Percentiles rank a stretch among this genome's conserved stretches.
Evolutionary conservation across 2,329 filamentous ascomycete species (phyloP).

Genomic region (Elsinoe perseae): DNA sequence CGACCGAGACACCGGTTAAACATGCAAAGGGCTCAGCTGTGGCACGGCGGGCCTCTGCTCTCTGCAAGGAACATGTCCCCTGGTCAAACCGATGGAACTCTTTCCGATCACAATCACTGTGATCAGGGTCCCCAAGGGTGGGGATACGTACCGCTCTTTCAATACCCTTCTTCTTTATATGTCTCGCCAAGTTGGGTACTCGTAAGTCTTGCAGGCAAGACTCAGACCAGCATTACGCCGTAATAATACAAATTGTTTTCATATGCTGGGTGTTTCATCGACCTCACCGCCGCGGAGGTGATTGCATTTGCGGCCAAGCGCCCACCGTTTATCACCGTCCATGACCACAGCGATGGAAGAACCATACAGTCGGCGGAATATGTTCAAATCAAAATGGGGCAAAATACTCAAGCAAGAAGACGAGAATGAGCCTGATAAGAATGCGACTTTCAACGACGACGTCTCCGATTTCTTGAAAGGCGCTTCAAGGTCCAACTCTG

Average conservation of each 20-base stretch:
- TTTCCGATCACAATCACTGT: not conserved
- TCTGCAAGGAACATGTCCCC: constrained; percentile 5
- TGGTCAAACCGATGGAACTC: not conserved
- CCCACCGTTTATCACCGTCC: not conserved
- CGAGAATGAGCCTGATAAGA: constrained; percentile 27
- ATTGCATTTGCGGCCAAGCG: not conserved
- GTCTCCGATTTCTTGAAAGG: constrained; percentile 53
- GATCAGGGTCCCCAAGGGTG: constrained; percentile 6
- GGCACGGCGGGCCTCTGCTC: not conserved
- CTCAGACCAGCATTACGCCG: not conserved
- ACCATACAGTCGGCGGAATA: constrained; percentile 1
- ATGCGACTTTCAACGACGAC: constrained; percentile 36
- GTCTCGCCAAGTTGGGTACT: not conserved
- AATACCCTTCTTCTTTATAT: constrained; percentile 3
- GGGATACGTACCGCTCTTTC: not conserved
- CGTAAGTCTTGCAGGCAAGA: constrained; percentile 5
- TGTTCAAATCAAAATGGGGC: constrained; percentile 20
- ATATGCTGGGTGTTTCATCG: not conserved
- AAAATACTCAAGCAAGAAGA: constrained; percentile 26
- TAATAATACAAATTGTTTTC: not conserved
- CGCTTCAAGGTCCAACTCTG: constrained; percentile 38
- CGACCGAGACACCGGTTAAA: constrained; percentile 6
- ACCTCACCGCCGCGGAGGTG: constrained; percentile 6
- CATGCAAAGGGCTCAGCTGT: not conserved
- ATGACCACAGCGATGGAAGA: constrained; percentile 13